Evolutionary conservation across 2,329 filamentous ascomycete genomes (phyloP).

Genomic region (Scorias spongiosa): DNA sequence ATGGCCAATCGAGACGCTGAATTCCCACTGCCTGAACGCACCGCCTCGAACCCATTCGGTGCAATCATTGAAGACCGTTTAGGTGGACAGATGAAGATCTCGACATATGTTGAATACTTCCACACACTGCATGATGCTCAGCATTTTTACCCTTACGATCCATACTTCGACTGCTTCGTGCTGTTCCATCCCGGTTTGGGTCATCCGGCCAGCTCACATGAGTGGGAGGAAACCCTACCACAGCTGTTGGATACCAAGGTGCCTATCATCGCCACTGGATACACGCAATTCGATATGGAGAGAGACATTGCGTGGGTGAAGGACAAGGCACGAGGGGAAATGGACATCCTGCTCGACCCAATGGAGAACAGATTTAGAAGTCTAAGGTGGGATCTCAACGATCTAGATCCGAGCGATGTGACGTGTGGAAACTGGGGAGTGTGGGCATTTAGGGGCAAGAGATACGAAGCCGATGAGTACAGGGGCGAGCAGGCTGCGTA

Average conservation of each 20-base stretch:
- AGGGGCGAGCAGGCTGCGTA: not conserved
- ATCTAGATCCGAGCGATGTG: constrained; percentile 83
- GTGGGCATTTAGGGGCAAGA: constrained; percentile 95
- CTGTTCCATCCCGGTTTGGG: constrained; percentile 94
- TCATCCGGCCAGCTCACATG: constrained; percentile 80
- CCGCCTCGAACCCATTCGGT: constrained; percentile 75
- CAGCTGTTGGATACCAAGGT: constrained; percentile 88
- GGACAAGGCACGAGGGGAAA: constrained; percentile 73
- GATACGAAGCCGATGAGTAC: constrained; percentile 50
- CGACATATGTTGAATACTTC: constrained; percentile 95
- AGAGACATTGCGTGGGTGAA: constrained; percentile 82
- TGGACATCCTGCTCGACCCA: constrained; percentile 80
- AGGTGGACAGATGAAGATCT: constrained; percentile 83
- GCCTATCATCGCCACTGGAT: constrained; percentile 86
- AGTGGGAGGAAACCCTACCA: constrained; percentile 86
- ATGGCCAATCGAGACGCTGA: constrained; percentile 91
- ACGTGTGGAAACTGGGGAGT: constrained; percentile 95
- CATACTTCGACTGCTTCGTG: constrained; percentile 96
- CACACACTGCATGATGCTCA: constrained; percentile 87
- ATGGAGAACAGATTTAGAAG: constrained; percentile 92
- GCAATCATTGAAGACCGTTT: constrained; percentile 87
- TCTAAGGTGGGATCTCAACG: constrained; percentile 91
- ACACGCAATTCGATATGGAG: constrained; percentile 90
- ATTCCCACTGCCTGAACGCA: constrained; percentile 78
- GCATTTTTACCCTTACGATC: constrained; percentile 86